phyloP scores from a whole-genome alignment of 768 basidiomycete genomes.

The Suillus subluteus region DNA sequence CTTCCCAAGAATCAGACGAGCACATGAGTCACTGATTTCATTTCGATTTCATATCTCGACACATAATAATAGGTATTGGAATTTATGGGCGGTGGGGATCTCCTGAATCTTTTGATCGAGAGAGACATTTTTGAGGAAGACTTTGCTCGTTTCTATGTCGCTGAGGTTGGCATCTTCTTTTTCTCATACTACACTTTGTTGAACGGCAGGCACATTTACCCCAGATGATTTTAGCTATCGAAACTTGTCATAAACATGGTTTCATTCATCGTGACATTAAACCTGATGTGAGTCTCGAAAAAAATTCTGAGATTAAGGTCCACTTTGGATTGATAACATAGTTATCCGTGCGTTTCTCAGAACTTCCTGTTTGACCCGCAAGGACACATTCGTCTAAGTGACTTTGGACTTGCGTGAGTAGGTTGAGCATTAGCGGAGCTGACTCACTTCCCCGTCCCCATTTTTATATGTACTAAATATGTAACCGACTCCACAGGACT shows the following conservation, averaged over 20 bases:
- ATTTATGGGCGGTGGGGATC: conserved; percentile 96
- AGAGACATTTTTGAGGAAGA: conserved; percentile 88
- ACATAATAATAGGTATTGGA: conserved; percentile 71
- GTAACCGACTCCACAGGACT: conserved; percentile 52
- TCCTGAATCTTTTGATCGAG: conserved; percentile 94
- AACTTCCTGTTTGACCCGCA: conserved; percentile 95
- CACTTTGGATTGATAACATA: conserved; percentile 27
- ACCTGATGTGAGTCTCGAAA: conserved; percentile 68
- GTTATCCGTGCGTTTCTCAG: conserved; percentile 44
- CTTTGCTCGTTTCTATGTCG: conserved; percentile 91
- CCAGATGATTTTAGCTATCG: conserved; percentile 93
- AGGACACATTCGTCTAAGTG: conserved; percentile 93
- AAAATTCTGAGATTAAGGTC: conserved; percentile 33
- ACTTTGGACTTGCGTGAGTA: conserved; percentile 94
- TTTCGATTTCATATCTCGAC: conserved; percentile 54
- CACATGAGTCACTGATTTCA: conserved; percentile 46
- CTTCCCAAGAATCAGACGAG: conserved; percentile 25
- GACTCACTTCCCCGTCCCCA: conserved; percentile 15
- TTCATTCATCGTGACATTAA: conserved; percentile 99
- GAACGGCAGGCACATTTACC: conserved; percentile 29
- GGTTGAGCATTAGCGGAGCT: conserved; percentile 30
- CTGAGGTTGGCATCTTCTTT: conserved; percentile 63
- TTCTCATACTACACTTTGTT: conserved; percentile 24
- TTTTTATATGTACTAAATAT: conserved; percentile 23
- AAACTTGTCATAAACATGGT: conserved; percentile 90